phyloP scores from a whole-genome alignment of 345 rosid genomes.

The Viola odorata region DNA sequence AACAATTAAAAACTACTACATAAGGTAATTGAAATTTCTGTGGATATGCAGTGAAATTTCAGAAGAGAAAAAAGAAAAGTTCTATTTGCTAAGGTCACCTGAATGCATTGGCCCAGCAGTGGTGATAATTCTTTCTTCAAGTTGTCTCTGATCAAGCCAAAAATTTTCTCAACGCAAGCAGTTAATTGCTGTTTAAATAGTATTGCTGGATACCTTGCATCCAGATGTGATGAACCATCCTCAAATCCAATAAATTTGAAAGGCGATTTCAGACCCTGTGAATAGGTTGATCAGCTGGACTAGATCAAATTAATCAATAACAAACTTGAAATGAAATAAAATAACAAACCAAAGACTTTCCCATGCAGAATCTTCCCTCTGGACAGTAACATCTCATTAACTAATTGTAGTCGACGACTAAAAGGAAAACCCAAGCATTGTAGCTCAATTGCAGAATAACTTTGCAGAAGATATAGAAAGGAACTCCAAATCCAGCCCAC shows the following conservation, averaged over 20 bases:
- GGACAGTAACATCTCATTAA: no score
- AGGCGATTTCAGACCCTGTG: slow-evolving; percentile 79
- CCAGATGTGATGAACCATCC: slow-evolving; percentile 69
- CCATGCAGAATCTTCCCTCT: no score
- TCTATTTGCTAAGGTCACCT: slow-evolving; percentile 36
- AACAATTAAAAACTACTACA: no score
- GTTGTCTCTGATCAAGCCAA: slow-evolving; percentile 93
- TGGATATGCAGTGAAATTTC: no score
- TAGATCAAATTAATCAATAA: background rate
- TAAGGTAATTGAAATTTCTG: no score
- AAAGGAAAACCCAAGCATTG: no score
- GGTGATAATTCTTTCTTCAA: slow-evolving; percentile 90
- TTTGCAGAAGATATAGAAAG: no score
- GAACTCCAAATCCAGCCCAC: no score
- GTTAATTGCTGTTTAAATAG: slow-evolving; percentile 92
- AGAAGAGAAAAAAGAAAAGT: no score
- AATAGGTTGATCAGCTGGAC: slow-evolving; percentile 16
- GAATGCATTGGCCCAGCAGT: slow-evolving; percentile 74
- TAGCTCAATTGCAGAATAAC: no score
- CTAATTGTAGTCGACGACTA: no score
- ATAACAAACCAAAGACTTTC: background rate
- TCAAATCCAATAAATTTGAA: slow-evolving; percentile 66
- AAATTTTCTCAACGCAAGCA: slow-evolving; percentile 96
- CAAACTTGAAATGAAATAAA: background rate
- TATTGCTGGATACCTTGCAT: slow-evolving; percentile 95